Percentiles rank a stretch among this genome's conserved stretches.
These are phyloP conservation scores for Cynara cardunculus DNA, from an alignment of 129 eudicot species.

Conservation along the genomic window DNA sequence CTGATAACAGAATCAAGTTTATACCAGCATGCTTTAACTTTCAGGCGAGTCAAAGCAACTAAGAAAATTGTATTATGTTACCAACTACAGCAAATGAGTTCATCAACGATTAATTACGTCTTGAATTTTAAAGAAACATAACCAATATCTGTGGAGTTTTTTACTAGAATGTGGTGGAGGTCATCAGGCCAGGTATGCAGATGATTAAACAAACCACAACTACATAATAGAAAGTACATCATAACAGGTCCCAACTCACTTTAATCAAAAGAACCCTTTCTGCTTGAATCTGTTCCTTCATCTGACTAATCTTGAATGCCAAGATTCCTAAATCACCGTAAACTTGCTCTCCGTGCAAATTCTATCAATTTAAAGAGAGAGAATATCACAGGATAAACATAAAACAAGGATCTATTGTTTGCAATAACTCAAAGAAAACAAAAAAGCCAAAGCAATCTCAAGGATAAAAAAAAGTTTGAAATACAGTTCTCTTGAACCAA, in stretches of 20 bases:
- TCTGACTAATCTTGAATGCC: constrained; percentile 40
- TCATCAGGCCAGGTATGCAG: not conserved
- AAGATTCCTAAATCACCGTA: constrained; percentile 44
- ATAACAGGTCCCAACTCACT: constrained; percentile 36
- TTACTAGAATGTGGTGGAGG: not conserved
- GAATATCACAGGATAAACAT: constrained; percentile 1
- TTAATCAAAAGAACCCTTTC: constrained; percentile 54
- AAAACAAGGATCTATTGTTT: not conserved
- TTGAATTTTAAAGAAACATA: not conserved
- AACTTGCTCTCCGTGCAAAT: constrained; percentile 34
- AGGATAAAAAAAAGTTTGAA: not conserved
- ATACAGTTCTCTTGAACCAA: not conserved
- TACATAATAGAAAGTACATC: not conserved
- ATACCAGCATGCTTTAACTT: not conserved
- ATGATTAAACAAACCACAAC: constrained; percentile 12
- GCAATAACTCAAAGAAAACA: not conserved
- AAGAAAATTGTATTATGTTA: not conserved
- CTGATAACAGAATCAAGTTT: not conserved
- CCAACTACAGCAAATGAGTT: not conserved
- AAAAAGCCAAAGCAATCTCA: not conserved
- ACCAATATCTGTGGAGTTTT: not conserved
- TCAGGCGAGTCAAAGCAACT: not conserved
- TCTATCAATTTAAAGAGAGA: constrained; percentile 17
- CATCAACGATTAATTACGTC: not conserved
- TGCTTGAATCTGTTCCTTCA: constrained; percentile 69